These are phyloP conservation scores for Amyloporia xantha DNA, from an alignment of 768 basidiomycete genomes.

Conservation along the genomic window DNA sequence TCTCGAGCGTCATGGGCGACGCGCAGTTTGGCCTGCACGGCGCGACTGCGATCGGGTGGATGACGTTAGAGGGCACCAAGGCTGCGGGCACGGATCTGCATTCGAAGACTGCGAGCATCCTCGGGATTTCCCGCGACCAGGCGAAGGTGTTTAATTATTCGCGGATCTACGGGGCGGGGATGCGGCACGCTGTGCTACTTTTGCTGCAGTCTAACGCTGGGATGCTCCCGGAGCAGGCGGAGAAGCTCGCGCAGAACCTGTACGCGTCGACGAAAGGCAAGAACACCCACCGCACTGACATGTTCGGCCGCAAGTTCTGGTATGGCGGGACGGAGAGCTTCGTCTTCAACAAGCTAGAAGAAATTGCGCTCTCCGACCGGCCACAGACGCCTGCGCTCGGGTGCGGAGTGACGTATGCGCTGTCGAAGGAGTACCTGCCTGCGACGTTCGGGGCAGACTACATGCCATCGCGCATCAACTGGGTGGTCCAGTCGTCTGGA, in stretches of 20 bases:
- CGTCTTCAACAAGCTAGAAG: constrained; percentile 96
- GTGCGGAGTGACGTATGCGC: constrained; percentile 88
- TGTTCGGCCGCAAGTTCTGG: constrained; percentile 87
- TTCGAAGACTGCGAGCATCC: constrained; percentile 90
- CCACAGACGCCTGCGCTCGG: constrained; percentile 92
- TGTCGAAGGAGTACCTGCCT: constrained; percentile 86
- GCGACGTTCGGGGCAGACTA: constrained; percentile 79
- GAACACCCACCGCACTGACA: constrained; percentile 68
- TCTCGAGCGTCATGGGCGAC: constrained; percentile 97
- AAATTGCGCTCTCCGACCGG: constrained; percentile 80
- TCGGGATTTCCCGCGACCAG: constrained; percentile 88
- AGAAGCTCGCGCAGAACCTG: constrained; percentile 72
- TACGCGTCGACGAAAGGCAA: constrained; percentile 93
- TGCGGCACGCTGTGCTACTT: constrained; percentile 86
- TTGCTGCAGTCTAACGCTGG: constrained; percentile 78
- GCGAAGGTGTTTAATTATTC: constrained; percentile 99
- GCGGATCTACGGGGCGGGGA: constrained; percentile 96
- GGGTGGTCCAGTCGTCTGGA: constrained; percentile 98
- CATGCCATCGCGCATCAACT: constrained; percentile 96
- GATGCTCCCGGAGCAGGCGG: constrained; percentile 75
- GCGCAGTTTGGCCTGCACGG: constrained; percentile 97
- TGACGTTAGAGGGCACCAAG: constrained; percentile 98
- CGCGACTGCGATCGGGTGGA: constrained; percentile 96
- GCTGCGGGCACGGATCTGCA: constrained; percentile 91
- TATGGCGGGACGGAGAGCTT: constrained; percentile 94